These are phyloP conservation scores for Curvularia spicifera DNA, from an alignment of 2,329 filamentous ascomycete species.

Conservation along the genomic window DNA sequence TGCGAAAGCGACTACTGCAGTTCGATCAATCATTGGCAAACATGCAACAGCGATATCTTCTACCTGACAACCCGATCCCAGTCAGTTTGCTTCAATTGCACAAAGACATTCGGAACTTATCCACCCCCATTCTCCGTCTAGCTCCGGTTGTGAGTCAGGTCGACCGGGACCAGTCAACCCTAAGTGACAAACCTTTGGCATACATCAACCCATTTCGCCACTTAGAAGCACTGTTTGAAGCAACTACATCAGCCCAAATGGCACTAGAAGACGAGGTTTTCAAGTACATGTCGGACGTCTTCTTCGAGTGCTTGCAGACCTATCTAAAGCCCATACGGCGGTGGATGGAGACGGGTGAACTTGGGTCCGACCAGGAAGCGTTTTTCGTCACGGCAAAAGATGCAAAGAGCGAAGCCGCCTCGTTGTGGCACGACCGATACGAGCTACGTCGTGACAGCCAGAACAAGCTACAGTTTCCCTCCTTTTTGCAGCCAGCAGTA, in stretches of 20 bases:
- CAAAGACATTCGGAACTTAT: conserved; percentile 61
- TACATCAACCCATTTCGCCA: conserved; percentile 68
- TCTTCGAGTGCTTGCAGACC: conserved; percentile 80
- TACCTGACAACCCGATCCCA: conserved; percentile 59
- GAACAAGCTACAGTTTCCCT: conserved; percentile 70
- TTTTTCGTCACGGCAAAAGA: conserved; percentile 75
- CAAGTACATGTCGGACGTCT: conserved; percentile 68
- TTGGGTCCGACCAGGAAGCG: conserved; percentile 68
- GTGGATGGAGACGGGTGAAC: conserved; percentile 84
- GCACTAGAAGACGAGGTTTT: conserved; percentile 69
- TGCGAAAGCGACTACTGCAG: conserved; percentile 61
- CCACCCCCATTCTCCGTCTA: conserved; percentile 65
- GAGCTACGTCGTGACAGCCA: conserved; percentile 66
- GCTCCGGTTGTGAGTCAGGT: conserved; percentile 62
- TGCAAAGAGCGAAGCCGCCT: conserved; percentile 64
- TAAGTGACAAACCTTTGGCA: conserved; percentile 57
- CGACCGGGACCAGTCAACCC: conserved; percentile 14
- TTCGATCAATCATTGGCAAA: conserved; percentile 66
- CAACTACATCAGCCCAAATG: conserved; percentile 72
- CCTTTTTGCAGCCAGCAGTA: conserved; percentile 73
- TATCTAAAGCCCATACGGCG: conserved; percentile 79
- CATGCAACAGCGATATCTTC: conserved; percentile 67
- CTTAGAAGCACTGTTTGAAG: conserved; percentile 77
- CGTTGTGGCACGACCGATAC: conserved; percentile 80
- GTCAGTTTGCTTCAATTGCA: conserved; percentile 72